These are phyloP conservation scores for Niebla homalea DNA, from an alignment of 495 filamentous ascomycete species.

Conservation along the genomic window DNA sequence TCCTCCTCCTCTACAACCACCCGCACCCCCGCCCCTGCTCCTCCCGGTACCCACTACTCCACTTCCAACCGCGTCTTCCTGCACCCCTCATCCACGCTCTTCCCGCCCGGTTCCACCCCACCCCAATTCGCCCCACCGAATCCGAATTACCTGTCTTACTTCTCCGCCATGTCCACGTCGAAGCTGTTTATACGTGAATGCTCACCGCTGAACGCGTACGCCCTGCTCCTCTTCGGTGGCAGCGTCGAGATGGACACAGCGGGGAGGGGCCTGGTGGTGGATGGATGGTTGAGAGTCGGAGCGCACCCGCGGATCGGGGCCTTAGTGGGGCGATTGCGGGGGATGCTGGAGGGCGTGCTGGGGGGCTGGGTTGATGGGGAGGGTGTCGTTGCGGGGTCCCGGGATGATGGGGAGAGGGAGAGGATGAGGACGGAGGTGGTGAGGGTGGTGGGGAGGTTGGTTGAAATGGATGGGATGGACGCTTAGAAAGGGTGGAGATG, in stretches of 20 bases:
- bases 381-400: constrained; percentile 31
- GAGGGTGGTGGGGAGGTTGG: constrained; percentile 56
- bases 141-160: constrained; percentile 66
- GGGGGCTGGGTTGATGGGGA: constrained; percentile 69
- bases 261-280: constrained; percentile 77
- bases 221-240: constrained; percentile 81
- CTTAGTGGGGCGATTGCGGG: constrained; percentile 66
- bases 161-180: constrained; percentile 77
- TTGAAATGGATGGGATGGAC: constrained; percentile 83
- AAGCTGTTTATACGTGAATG: constrained; percentile 81
- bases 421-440: constrained; percentile 51
- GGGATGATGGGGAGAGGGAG: constrained; percentile 51
- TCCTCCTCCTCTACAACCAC: constrained; percentile 35
- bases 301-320: constrained; percentile 95
- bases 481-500: not conserved
- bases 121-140: constrained; percentile 58
- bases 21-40: constrained; percentile 45
- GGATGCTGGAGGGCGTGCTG: constrained; percentile 75
- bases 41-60: not conserved
- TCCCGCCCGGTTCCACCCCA: constrained; percentile 62
- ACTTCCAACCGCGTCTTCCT: constrained; percentile 84
- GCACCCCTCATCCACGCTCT: constrained; percentile 76
- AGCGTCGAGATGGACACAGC: constrained; percentile 73
- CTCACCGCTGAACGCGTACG: constrained; percentile 88
- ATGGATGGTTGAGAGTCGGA: constrained; percentile 79